A percentile compares a stretch with the other conserved stretches of the same genome.
These are phyloP conservation scores for Heracleum sosnowskyi DNA, from an alignment of 129 eudicot species.

Conservation along the genomic window DNA sequence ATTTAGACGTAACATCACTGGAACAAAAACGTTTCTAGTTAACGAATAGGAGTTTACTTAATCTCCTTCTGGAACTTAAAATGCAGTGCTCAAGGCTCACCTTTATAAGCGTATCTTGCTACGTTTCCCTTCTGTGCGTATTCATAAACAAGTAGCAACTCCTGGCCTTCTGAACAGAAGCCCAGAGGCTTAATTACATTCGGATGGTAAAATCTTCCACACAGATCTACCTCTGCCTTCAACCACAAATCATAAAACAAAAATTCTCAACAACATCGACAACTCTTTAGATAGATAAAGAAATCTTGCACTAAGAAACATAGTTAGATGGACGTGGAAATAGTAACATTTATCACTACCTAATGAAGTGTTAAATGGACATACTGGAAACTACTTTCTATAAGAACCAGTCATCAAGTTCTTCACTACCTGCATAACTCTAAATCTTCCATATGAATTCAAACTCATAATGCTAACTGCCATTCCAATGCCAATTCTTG, in stretches of 20 bases:
- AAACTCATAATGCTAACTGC: constrained; percentile 21
- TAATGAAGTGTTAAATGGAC: neutral
- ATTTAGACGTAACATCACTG: too few species aligned
- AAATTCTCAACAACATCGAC: neutral
- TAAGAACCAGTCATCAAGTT: neutral
- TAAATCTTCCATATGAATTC: neutral
- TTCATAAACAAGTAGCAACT: constrained; percentile 22
- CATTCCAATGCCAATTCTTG: constrained; percentile 21
- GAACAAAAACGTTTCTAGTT: neutral
- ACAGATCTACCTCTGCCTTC: constrained; percentile 14
- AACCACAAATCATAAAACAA: neutral
- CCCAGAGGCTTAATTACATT: constrained; percentile 21
- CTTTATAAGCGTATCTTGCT: neutral
- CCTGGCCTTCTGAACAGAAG: constrained; percentile 10
- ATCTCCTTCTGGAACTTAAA: too few species aligned
- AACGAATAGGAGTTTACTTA: neutral
- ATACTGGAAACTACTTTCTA: neutral
- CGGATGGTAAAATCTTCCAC: constrained; percentile 20
- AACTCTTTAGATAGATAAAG: neutral
- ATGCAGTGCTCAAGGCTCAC: neutral
- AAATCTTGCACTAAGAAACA: neutral
- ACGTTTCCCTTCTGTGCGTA: constrained; percentile 14
- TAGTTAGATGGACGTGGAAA: neutral
- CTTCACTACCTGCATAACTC: constrained; percentile 16
- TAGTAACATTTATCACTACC: neutral